A percentile compares a stretch with the other conserved stretches of the same genome.
Conservation (phyloP, 768 basidiomycete species). For the Suillus clintonianus region DNA sequence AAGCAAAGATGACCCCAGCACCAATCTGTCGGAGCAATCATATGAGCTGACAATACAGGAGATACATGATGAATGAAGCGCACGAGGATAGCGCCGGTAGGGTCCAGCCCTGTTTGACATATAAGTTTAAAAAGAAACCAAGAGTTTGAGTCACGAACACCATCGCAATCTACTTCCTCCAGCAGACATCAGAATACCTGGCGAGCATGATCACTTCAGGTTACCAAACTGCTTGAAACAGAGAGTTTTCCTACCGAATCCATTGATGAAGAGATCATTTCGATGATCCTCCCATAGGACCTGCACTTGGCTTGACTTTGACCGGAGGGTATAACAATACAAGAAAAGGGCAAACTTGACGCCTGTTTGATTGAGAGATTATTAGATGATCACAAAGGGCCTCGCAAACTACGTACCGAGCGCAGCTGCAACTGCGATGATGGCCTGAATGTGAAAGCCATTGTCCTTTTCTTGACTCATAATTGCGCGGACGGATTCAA, state of each 20-base stretch:
- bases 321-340: slow-evolving; percentile 80
- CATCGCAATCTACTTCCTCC: slow-evolving; percentile 79
- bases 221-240: background rate
- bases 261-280: slow-evolving; percentile 88
- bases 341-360: slow-evolving; percentile 87
- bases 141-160: slow-evolving; percentile 56
- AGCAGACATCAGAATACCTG: slow-evolving; percentile 81
- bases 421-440: slow-evolving; percentile 82
- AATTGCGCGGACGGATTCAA: slow-evolving; percentile 80
- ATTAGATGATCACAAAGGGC: background rate
- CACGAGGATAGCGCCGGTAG: slow-evolving; percentile 75
- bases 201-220: slow-evolving; percentile 6
- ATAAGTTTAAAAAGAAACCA: slow-evolving; percentile 2
- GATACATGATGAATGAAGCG: slow-evolving; percentile 24
- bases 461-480: slow-evolving; percentile 57
- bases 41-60: slow-evolving; percentile 1
- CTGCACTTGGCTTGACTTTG: slow-evolving; percentile 85
- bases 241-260: slow-evolving; percentile 52
- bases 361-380: slow-evolving; percentile 41
- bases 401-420: slow-evolving; percentile 45
- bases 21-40: slow-evolving; percentile 55
- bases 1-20: slow-evolving; percentile 75
- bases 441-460: slow-evolving; percentile 75
- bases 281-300: slow-evolving; percentile 98
- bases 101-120: slow-evolving; percentile 61